Percentiles rank a stretch among this genome's conserved stretches.
phyloP scores from a whole-genome alignment of 2,329 filamentous ascomycete species.

The Epichloe hybrida region DNA sequence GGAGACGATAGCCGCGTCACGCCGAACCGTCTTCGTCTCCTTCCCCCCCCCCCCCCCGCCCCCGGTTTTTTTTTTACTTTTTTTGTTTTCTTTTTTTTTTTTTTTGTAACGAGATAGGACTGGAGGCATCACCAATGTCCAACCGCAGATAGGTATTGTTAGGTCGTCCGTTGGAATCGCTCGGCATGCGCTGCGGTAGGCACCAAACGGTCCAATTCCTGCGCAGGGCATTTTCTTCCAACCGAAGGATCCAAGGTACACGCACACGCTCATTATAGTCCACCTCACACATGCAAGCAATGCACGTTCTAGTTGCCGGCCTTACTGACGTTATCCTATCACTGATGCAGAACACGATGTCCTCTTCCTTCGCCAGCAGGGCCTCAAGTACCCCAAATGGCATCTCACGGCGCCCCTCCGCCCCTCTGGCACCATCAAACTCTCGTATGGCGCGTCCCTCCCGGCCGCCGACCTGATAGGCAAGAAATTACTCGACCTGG shows the following conservation, averaged over 20 bases:
- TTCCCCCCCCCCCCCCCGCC: too few relatives aligned
- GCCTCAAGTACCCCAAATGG: slow-evolving; percentile 22
- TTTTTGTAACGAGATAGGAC: too few relatives aligned
- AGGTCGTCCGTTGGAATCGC: not conserved
- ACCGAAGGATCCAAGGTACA: slow-evolving; percentile 15
- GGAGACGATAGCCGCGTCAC: too few relatives aligned
- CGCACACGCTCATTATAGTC: not conserved
- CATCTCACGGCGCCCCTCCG: slow-evolving; percentile 24
- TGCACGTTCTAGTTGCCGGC: not conserved
- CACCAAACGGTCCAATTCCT: not conserved
- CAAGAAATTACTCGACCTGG: slow-evolving; percentile 41
- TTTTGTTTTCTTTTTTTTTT: too few relatives aligned
- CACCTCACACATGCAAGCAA: too few relatives aligned
- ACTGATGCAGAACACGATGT: slow-evolving; percentile 23
- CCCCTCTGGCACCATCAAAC: slow-evolving; percentile 16
- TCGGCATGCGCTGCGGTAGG: not conserved
- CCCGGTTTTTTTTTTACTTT: too few relatives aligned
- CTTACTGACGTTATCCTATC: not conserved
- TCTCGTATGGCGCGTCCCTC: slow-evolving; percentile 33
- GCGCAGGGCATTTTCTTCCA: slow-evolving; percentile 13
- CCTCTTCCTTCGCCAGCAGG: slow-evolving; percentile 26
- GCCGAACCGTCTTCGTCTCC: too few relatives aligned
- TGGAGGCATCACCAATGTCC: too few relatives aligned
- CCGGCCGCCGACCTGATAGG: slow-evolving; percentile 49
- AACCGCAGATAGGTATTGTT: too few relatives aligned